These are phyloP conservation scores for Plectosphaerella cucumerina DNA, from an alignment of 2,329 filamentous ascomycete genomes.

Conservation along the genomic window DNA sequence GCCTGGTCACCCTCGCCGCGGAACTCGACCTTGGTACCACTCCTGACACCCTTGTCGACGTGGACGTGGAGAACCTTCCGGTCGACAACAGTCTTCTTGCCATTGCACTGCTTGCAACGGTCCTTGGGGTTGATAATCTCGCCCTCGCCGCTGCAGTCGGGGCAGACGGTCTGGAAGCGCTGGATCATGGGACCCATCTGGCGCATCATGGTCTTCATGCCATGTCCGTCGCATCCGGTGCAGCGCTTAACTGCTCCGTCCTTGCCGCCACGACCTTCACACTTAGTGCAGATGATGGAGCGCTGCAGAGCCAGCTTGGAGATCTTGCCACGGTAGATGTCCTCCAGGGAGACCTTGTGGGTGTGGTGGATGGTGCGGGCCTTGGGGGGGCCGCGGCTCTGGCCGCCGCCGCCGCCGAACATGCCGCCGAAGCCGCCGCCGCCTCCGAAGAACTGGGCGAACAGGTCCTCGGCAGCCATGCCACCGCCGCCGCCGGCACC, in stretches of 20 bases:
- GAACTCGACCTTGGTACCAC: constrained; percentile 95
- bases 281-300: constrained; percentile 94
- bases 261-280: constrained; percentile 91
- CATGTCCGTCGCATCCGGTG: constrained; percentile 82
- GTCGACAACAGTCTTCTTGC: constrained; percentile 98
- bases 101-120: constrained; percentile 91
- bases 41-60: constrained; percentile 90
- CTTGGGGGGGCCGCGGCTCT: constrained; percentile 75
- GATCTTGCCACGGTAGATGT: constrained; percentile 96
- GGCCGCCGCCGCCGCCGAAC: constrained; percentile 72
- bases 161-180: constrained; percentile 98
- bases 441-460: constrained; percentile 87
- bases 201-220: constrained; percentile 99
- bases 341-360: constrained; percentile 96
- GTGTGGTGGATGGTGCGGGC: constrained; percentile 96
- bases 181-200: constrained; percentile 99
- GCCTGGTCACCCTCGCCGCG: constrained; percentile 94
- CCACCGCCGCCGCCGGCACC: constrained; percentile 77
- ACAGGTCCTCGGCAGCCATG: constrained; percentile 94
- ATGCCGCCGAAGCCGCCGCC: constrained; percentile 74
- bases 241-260: constrained; percentile 96
- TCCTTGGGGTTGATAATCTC: constrained; percentile 97
- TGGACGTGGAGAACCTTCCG: constrained; percentile 98
- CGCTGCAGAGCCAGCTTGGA: constrained; percentile 97
- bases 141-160: constrained; percentile 95